phyloP scores from a whole-genome alignment of 306 rosid genomes.

The Pyrus bretschneideri region DNA sequence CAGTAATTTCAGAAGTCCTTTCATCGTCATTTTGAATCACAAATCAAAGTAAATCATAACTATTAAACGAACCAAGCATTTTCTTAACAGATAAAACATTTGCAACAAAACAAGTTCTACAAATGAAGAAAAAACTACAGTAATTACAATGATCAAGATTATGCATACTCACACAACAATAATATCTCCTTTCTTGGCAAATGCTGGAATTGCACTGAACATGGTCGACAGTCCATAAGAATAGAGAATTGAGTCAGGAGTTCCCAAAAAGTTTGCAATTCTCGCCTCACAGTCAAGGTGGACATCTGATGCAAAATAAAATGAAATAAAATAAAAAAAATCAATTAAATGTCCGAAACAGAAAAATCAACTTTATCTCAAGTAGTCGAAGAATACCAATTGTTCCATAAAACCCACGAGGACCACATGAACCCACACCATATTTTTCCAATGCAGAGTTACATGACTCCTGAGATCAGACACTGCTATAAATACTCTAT shows the following conservation, averaged over 20 bases:
- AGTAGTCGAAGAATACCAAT: conserved; percentile 50
- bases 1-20: not conserved
- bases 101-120: not conserved
- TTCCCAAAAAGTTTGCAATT: conserved; percentile 94
- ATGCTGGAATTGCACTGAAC: conserved; percentile 99
- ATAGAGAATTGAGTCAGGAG: conserved; percentile 93
- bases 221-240: conserved; percentile 93
- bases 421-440: conserved; percentile 99
- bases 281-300: conserved; percentile 99
- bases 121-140: not conserved
- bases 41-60: not conserved
- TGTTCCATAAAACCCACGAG: conserved; percentile 97
- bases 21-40: not conserved
- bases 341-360: not conserved
- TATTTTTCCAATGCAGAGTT: conserved; percentile 88
- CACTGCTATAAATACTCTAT: conserved; percentile 18
- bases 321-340: not conserved
- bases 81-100: conserved; percentile 3
- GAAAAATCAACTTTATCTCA: conserved; percentile 3
- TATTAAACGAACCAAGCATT: conserved; percentile 2
- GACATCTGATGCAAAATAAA: conserved; percentile 52
- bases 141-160: conserved; percentile 5
- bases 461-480: conserved; percentile 70
- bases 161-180: conserved; percentile 78
- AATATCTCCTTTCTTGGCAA: conserved; percentile 85